Base-by-base conservation (phyloP, 805 yeast species). In the Nakazawaea pomicola region DNA sequence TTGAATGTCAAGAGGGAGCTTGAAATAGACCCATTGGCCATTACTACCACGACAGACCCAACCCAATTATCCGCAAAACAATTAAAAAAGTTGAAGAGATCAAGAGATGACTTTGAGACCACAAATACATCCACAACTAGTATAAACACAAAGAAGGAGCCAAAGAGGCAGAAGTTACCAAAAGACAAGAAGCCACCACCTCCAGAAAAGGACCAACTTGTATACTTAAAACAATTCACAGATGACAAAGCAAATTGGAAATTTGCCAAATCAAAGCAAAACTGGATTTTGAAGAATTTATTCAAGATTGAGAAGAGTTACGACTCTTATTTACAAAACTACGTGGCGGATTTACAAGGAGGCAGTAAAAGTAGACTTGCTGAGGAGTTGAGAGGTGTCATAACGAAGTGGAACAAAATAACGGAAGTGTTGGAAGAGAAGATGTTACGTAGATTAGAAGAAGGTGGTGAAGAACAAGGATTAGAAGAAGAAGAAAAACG, bases 241-340 rank as follows among this genome's bases (percentile, higher is more conserved):
- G 68, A 70, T 10, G 86, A 82, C 47, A 64, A 60, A 45, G 75
- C 62, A 0, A 67, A 71, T 44, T 86, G 95, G 95, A 86, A 86
- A 64, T 86, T 86, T 58, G 80, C 88, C 44, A 86, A 86, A 53
- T 90, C 81, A 65, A 85, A 86, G 49, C 95, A 86, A 60, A 85
- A 85, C 55, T 86, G 95, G 95, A 70, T 86, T 32, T 61, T 86
- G 48, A 79, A 78, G 53, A 78, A 85, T 55, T 59, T 83, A 24
- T 68, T 62, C 37, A 47, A 50, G 18, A 75, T 80, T 17, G 41
- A 38, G 2, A 64, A 61, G 0, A 61, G 66, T 8, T 84, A 82
- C 53, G 77, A 72, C 38, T 60, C 55, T 1, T 72, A 75, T 20
- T 57, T 85, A 43, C 46, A 65, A 11, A 55, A 53, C 5, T 85